Evolutionary conservation across 1,139 yeast genomes (phyloP).

Genomic region (Hyphopichia burtonii): DNA sequence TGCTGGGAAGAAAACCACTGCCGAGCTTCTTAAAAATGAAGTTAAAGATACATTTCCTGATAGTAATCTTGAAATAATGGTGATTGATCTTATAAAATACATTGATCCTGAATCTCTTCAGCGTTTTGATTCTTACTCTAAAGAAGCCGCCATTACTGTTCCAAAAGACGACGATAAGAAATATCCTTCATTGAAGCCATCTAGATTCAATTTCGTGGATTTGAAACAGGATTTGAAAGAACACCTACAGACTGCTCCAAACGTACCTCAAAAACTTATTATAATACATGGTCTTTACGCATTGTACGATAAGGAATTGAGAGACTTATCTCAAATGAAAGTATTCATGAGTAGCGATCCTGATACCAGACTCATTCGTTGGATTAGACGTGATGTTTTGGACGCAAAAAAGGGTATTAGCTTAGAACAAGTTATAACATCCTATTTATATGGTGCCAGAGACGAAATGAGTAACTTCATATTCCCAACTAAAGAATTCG

Average conservation of each 20-base stretch:
- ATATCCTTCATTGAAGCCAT: constrained; percentile 33
- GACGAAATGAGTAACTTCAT: constrained; percentile 76
- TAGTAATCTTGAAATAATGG: constrained; percentile 24
- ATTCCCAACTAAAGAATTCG: constrained; percentile 71
- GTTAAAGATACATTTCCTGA: constrained; percentile 18
- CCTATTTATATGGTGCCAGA: constrained; percentile 66
- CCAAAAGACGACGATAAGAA: constrained; percentile 15
- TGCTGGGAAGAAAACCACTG: constrained; percentile 56
- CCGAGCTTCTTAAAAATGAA: constrained; percentile 28
- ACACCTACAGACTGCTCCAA: constrained; percentile 7
- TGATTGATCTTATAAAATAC: constrained; percentile 42
- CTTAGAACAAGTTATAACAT: constrained; percentile 52
- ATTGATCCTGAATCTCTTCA: constrained; percentile 10
- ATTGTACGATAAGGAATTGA: constrained; percentile 59
- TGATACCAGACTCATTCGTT: constrained; percentile 75
- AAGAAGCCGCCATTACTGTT: constrained; percentile 34
- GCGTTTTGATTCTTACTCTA: constrained; percentile 8
- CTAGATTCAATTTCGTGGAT: constrained; percentile 35
- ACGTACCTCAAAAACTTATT: constrained; percentile 36
- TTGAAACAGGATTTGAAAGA: constrained; percentile 18
- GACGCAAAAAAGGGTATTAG: constrained; percentile 20
- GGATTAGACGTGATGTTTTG: constrained; percentile 55
- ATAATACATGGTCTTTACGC: constrained; percentile 83
- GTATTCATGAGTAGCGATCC: constrained; percentile 86
- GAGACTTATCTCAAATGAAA: constrained; percentile 60